Evolutionary conservation across 768 basidiomycete species (phyloP), one percentile per base, ranked within the genome.

Genomic region (Trametes meyenii): DNA sequence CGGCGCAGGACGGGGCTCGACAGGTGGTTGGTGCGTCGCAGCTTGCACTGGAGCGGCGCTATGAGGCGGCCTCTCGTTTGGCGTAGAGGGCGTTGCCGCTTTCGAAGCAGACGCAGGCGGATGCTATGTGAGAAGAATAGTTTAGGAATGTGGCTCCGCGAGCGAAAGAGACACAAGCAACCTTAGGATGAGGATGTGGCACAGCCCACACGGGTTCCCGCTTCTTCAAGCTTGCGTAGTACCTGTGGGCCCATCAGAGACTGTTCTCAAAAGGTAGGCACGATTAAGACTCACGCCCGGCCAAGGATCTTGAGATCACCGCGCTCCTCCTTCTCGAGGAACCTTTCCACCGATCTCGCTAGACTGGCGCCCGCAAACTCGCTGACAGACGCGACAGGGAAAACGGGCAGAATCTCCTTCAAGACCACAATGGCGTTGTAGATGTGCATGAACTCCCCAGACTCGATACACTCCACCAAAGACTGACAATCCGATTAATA

Each of bases 351-450:
- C 5, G 85, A 83, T 21, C 72, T 73, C 65, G 87, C 82, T 45
- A 94, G 79, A 42, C 73, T 75, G 11, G 77, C 69, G 13, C 88
- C 91, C 26, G 79, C 77, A 55, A 80, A 82, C 45, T 76, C 76
- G 40, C 75, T 71, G 36, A 88, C 83, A 12, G 84, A 75, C 17
- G 85, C 83, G 11, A 90, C 70, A 26, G 96, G 96, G 76, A 97
- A 97, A 51, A 92, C 89, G 0, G 92, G 88, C 33, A 95, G 81
- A 21, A 98, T 85, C 72, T 97, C 93, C 70, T 95, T 93, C 64
- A 97, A 80, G 29, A 99, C 88, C 40, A 96, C 85, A 74, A 98
- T 91, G n/a, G 93, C 84, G 71, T 99, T 99, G 74, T 96, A 96
- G 55, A 98, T 92, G 68, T 94, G 94, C 91, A 98, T 96, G 73